These are phyloP conservation scores for Acer campestre DNA, from an alignment of 345 rosid species.

Conservation along the genomic window DNA sequence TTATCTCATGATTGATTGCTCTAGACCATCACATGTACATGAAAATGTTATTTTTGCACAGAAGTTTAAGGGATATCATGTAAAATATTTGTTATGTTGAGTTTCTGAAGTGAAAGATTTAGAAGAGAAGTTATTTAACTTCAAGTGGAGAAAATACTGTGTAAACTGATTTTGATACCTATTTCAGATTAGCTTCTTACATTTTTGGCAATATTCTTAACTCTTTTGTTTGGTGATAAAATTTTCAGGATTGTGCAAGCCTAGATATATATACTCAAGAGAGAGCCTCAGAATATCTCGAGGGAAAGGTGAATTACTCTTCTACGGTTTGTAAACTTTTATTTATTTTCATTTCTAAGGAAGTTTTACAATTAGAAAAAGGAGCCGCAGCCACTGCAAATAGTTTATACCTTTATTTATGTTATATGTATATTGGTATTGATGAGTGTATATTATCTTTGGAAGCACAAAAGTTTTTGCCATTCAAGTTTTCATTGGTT, in stretches of 20 bases:
- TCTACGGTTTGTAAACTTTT: neutral
- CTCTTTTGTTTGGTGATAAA: slow-evolving; percentile 16
- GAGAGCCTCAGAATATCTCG: slow-evolving; percentile 79
- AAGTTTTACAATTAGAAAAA: neutral
- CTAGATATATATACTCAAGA: slow-evolving; percentile 52
- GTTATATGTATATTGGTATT: neutral
- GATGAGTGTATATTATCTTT: slow-evolving; percentile 6
- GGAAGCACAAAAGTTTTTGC: neutral
- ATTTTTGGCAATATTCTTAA: slow-evolving; percentile 9
- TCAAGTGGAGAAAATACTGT: neutral
- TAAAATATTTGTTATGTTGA: neutral
- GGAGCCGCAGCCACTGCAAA: neutral
- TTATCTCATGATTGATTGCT: neutral
- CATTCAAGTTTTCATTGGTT: slow-evolving; percentile 5
- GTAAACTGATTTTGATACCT: neutral
- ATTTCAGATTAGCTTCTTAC: neutral
- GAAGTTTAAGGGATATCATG: neutral
- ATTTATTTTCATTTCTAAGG: neutral
- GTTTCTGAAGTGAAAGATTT: neutral
- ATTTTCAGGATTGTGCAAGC: slow-evolving; percentile 77
- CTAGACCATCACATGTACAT: neutral
- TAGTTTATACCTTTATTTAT: neutral
- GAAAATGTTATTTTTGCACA: neutral
- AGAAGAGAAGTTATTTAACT: neutral
- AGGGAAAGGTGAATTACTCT: slow-evolving; percentile 57